Evolutionary conservation across 306 rosid genomes (phyloP).

Genomic region (Corylus americana): DNA sequence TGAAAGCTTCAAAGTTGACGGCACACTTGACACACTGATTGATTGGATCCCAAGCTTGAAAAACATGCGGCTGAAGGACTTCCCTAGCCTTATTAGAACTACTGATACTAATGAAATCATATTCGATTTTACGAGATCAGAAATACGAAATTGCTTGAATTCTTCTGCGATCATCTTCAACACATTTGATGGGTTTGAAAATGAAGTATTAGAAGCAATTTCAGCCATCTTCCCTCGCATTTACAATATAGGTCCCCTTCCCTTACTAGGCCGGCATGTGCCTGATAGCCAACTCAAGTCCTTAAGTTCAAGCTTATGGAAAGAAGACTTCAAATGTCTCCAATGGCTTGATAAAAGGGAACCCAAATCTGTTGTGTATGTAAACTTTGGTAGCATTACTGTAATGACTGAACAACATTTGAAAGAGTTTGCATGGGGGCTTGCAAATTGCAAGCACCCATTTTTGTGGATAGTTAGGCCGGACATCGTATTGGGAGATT

Average conservation of each 20-base stretch:
- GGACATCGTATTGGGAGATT: slow-evolving; percentile 30
- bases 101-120: slow-evolving; percentile 16
- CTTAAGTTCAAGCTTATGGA: slow-evolving; percentile 35
- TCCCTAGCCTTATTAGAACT: slow-evolving; percentile 34
- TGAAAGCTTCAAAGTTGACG: slow-evolving; percentile 26
- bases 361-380: slow-evolving; percentile 32
- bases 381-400: slow-evolving; percentile 35
- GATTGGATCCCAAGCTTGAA: slow-evolving; percentile 31
- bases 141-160: slow-evolving; percentile 25
- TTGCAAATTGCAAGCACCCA: slow-evolving; percentile 35
- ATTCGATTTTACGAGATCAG: slow-evolving; percentile 32
- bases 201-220: slow-evolving; percentile 28
- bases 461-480: slow-evolving; percentile 43
- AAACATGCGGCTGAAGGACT: slow-evolving; percentile 35
- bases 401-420: slow-evolving; percentile 24
- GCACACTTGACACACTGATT: slow-evolving; percentile 24
- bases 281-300: slow-evolving; percentile 19
- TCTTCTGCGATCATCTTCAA: slow-evolving; percentile 34
- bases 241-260: slow-evolving; percentile 36
- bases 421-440: slow-evolving; percentile 44
- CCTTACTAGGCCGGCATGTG: slow-evolving; percentile 11
- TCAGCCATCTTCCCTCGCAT: slow-evolving; percentile 22
- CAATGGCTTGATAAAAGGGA: slow-evolving; percentile 35
- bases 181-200: slow-evolving; percentile 31
- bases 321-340: slow-evolving; percentile 34